Evolutionary conservation across 192 early-diverging fungal species (phyloP), one percentile per base, ranked within the genome.

Genomic region (Entomortierella parvispora): DNA sequence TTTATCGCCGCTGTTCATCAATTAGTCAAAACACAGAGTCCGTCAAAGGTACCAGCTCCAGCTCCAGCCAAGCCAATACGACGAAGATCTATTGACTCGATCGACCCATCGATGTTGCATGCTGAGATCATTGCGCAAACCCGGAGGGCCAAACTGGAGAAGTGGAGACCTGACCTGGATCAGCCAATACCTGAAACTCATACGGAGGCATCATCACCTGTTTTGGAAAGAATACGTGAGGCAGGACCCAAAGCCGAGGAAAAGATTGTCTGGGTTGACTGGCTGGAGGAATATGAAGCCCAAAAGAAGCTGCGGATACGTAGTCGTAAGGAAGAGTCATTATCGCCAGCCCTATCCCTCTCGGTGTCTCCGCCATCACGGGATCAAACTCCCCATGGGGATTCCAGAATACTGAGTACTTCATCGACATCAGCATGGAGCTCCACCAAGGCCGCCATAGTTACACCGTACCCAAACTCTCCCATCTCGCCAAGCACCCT

Each of bases 71-170:
- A 68, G 55, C 48, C 74, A 53, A 68, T 77, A 45, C 61, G 74
- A 40, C 61, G 74, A 54, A 46, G 65, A n/a, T 77, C 74, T 52
- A 52, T 77, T 18, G 74, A 77, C 42, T 77, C 74, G 0, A 68
- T 77, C 34, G 74, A 77, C 32, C 74, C 74, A 26, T 77, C 74
- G 20, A 68, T 77, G 65, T 48, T 77, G 11, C 74, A 77, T 34
- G 74, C 74, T 2, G 74, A 77, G 55, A 77, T 77, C 22, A 77
- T 77, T 58, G 65, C 74, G 6, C 74, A 77, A 46, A 77, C 74
- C 18, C 54, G 74, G 42, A 49, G 66, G 42, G 74, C 74, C 11
- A 77, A 77, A 23, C 50, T 77, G 48, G 74, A 77, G 32, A 77
- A 77, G 57, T 77, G 74, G 74, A 55, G 65, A 23, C 74, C 74